Percentiles rank a stretch among this genome's conserved stretches.
Evolutionary conservation across 2,329 filamentous ascomycete species (phyloP).

Genomic region (Metarhizium guizhouense): DNA sequence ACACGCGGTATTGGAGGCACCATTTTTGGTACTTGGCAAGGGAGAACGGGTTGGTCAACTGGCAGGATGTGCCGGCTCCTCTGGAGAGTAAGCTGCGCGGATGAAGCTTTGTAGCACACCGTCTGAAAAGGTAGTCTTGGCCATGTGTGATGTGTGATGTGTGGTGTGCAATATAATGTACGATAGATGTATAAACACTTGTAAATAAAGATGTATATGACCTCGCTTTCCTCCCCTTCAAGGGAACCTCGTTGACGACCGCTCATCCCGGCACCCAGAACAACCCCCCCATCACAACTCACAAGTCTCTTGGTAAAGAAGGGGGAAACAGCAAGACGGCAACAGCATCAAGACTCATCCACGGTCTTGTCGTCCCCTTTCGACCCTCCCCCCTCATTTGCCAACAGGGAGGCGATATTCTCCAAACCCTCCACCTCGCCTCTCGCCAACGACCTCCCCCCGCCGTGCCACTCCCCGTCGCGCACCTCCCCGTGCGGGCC

Average conservation of each 20-base stretch:
- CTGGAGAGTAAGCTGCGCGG: slow-evolving; percentile 10
- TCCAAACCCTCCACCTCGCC: slow-evolving; percentile 52
- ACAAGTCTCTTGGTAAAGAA: too few species aligned
- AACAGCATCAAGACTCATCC: slow-evolving; percentile 18
- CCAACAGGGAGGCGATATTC: slow-evolving; percentile 36
- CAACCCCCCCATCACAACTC: too few species aligned
- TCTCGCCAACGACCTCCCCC: slow-evolving; percentile 37
- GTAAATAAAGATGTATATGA: too few species aligned
- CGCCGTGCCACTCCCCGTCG: slow-evolving; percentile 56
- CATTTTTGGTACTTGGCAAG: slow-evolving; percentile 40
- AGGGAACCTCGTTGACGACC: too few species aligned
- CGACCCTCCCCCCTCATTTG: slow-evolving; percentile 8
- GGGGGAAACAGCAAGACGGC: not conserved
- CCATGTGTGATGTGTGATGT: not conserved
- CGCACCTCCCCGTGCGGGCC: slow-evolving; percentile 51
- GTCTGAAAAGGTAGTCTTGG: not conserved
- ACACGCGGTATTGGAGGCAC: slow-evolving; percentile 34
- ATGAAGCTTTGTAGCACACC: not conserved
- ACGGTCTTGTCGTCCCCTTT: slow-evolving; percentile 14
- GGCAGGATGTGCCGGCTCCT: slow-evolving; percentile 12
- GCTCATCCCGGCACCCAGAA: too few species aligned
- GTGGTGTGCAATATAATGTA: not conserved
- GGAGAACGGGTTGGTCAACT: slow-evolving; percentile 28
- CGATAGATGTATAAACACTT: too few species aligned
- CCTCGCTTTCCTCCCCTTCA: too few species aligned